These are phyloP conservation scores for Diaporthe sp. DNA, from an alignment of 2,329 filamentous ascomycete genomes.

Conservation along the genomic window DNA sequence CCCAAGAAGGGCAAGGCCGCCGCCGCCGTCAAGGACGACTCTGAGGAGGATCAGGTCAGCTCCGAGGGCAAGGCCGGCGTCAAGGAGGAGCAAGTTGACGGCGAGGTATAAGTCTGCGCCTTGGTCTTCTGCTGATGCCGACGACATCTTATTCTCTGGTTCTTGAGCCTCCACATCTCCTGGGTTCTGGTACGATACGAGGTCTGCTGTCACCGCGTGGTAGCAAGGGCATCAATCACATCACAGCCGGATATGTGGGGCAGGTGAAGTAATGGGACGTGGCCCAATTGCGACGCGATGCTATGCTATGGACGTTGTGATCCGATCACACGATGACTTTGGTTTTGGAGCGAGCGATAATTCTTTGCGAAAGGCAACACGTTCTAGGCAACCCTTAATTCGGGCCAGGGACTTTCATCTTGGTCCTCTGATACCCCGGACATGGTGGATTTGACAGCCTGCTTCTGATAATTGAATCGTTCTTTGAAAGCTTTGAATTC, in stretches of 20 bases:
- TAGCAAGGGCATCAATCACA: not conserved
- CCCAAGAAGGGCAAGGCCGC: slow-evolving; percentile 27
- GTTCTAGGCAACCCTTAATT: not conserved
- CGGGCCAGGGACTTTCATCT: not conserved
- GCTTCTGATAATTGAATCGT: not conserved
- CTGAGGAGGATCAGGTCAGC: slow-evolving; percentile 7
- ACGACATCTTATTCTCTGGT: not conserved
- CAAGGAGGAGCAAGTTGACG: slow-evolving; percentile 11
- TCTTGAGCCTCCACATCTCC: not conserved
- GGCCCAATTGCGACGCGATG: not conserved
- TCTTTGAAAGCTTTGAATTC: not conserved
- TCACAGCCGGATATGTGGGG: not conserved
- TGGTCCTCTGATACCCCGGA: not conserved
- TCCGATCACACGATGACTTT: not conserved
- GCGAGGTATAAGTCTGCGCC: not conserved
- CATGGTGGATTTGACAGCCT: not conserved
- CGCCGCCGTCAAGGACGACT: slow-evolving; percentile 10
- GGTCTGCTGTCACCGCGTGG: not conserved
- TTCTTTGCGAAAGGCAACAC: not conserved
- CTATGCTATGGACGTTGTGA: not conserved
- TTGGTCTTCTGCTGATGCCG: not conserved
- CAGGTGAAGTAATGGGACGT: not conserved
- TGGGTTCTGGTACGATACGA: not conserved
- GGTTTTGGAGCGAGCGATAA: slow-evolving; percentile 13
- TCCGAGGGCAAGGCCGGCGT: not conserved